A percentile compares a stretch with the other conserved stretches of the same genome.
Conservation (phyloP, 108 stramenopile species). For the Poteriospumella lacustris region DNA sequence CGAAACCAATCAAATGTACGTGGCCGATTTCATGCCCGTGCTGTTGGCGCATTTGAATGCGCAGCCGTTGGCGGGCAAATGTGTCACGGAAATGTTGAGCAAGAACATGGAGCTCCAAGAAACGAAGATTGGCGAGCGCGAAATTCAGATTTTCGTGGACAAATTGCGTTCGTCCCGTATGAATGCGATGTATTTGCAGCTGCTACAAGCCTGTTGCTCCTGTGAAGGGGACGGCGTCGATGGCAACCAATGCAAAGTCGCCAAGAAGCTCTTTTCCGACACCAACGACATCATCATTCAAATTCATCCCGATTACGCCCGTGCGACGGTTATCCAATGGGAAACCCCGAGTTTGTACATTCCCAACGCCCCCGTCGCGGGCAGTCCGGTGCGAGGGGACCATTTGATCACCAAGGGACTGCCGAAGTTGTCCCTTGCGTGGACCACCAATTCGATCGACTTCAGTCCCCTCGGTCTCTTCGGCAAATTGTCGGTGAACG, state of each 20-base stretch:
- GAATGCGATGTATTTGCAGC: conserved; percentile 38
- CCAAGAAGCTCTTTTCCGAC: conserved; percentile 18
- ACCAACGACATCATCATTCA: conserved; percentile 25
- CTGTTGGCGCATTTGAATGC: conserved; percentile 29
- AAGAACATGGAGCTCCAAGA: conserved; percentile 39
- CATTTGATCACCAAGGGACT: background rate
- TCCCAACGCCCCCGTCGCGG: background rate
- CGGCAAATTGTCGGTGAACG: conserved; percentile 14
- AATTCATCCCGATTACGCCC: background rate
- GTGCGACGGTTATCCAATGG: background rate
- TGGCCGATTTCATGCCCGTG: conserved; percentile 34
- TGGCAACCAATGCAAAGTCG: conserved; percentile 40
- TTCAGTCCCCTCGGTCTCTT: conserved; percentile 20
- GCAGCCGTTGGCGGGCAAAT: conserved; percentile 23
- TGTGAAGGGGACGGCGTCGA: conserved; percentile 38
- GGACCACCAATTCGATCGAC: conserved; percentile 29
- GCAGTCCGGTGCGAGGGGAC: background rate
- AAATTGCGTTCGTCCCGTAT: conserved; percentile 30
- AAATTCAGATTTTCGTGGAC: conserved; percentile 33
- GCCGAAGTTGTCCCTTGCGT: conserved; percentile 14
- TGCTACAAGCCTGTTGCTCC: conserved; percentile 35
- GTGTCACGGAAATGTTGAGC: conserved; percentile 35
- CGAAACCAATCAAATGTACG: conserved; percentile 38
- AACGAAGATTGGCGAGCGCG: conserved; percentile 32
- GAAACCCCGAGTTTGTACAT: background rate